Percentiles rank a stretch among this genome's conserved stretches.
These are phyloP conservation scores for Zychaea mexicana DNA, from an alignment of 371 early-diverging fungal species.

Conservation along the genomic window DNA sequence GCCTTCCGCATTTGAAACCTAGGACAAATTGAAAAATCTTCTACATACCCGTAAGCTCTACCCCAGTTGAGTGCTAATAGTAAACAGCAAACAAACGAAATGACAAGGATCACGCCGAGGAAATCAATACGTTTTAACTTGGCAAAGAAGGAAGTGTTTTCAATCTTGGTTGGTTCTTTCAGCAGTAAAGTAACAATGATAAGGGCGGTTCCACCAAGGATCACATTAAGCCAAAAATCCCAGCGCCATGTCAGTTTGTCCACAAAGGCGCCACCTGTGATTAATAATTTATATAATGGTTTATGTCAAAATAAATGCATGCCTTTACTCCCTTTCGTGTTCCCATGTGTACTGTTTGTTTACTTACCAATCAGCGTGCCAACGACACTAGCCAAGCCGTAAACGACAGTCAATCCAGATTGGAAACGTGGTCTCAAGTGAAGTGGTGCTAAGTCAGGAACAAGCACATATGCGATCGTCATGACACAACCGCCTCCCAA, in stretches of 20 bases:
- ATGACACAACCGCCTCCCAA: conserved; percentile 76
- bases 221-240: conserved; percentile 78
- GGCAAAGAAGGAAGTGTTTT: conserved; percentile 32
- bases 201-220: conserved; percentile 61
- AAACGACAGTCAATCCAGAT: conserved; percentile 60
- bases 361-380: conserved; percentile 63
- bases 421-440: conserved; percentile 70
- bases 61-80: conserved; percentile 59
- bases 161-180: conserved; percentile 42
- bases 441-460: conserved; percentile 73
- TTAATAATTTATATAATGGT: not conserved
- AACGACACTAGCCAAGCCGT: conserved; percentile 69
- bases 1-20: not conserved
- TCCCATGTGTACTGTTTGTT: no score
- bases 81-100: conserved; percentile 31
- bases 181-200: conserved; percentile 53
- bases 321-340: no score
- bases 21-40: not conserved
- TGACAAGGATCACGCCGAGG: conserved; percentile 21
- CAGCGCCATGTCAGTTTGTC: conserved; percentile 71
- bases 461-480: conserved; percentile 71
- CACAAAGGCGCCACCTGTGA: conserved; percentile 73
- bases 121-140: conserved; percentile 71
- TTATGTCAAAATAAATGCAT: not conserved
- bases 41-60: conserved; percentile 10